Evolutionary conservation across 2,329 filamentous ascomycete species (phyloP).

Genomic region (Diaporthe sp.): DNA sequence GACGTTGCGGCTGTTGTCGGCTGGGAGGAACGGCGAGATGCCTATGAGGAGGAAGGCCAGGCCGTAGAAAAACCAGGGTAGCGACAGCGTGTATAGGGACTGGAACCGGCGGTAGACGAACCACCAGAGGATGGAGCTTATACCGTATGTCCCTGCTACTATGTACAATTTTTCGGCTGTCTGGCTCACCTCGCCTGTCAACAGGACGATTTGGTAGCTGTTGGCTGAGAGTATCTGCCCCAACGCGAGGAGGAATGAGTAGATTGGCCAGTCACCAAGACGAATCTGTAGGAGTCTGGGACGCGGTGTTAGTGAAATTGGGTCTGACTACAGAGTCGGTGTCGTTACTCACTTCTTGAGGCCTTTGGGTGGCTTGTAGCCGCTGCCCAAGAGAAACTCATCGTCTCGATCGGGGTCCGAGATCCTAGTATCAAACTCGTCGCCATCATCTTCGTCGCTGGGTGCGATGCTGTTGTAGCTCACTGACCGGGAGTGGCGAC

Average conservation of each 20-base stretch:
- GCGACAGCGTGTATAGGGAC: slow-evolving; percentile 68
- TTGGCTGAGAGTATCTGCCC: slow-evolving; percentile 76
- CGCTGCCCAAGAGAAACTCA: slow-evolving; percentile 68
- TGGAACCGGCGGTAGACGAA: slow-evolving; percentile 70
- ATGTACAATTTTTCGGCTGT: slow-evolving; percentile 71
- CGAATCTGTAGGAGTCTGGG: slow-evolving; percentile 61
- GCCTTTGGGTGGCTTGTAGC: slow-evolving; percentile 70
- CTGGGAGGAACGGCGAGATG: slow-evolving; percentile 65
- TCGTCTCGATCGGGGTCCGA: slow-evolving; percentile 54
- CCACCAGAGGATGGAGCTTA: slow-evolving; percentile 74
- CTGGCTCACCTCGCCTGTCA: slow-evolving; percentile 73
- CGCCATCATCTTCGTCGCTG: slow-evolving; percentile 51
- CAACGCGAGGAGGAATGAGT: slow-evolving; percentile 72
- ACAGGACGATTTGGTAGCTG: slow-evolving; percentile 77
- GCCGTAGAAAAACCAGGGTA: slow-evolving; percentile 75
- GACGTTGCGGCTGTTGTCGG: slow-evolving; percentile 56
- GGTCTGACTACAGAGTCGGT: neutral
- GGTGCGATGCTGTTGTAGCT: slow-evolving; percentile 50
- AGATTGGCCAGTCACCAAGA: slow-evolving; percentile 74
- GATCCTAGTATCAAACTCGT: slow-evolving; percentile 43
- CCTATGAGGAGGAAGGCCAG: slow-evolving; percentile 74
- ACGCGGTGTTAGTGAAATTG: neutral
- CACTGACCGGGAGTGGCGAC: slow-evolving; percentile 46
- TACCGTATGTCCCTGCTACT: slow-evolving; percentile 71
- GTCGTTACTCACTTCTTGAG: slow-evolving; percentile 60